Base-by-base conservation (phyloP, 129 eudicot species). In the Centaurea solstitialis region DNA sequence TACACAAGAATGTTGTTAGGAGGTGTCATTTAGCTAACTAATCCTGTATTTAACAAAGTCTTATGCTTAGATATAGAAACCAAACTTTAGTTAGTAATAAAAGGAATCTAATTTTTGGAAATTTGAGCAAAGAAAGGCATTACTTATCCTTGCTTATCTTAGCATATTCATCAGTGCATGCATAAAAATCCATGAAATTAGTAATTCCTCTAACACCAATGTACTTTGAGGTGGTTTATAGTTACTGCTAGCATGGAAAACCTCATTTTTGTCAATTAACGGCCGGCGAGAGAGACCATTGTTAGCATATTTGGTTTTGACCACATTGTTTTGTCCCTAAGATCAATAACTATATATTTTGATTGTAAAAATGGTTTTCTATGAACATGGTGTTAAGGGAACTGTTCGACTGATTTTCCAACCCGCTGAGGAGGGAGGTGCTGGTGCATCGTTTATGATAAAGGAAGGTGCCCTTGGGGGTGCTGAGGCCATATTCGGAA, bases 351-450 rank as follows among this genome's bases (percentile, higher is more conserved):
- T 45, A 7, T 53, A 15, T n/a, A n/a, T 26, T 26, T 26, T 22
- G 17, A 9, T 13, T 72, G 59, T 18, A 72, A 72, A 38, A 38
- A 17, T 68, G 2, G 15, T 18, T 73, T 59, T 57, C 2, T 50
- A 13, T 40, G 24, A 78, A 65, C 20, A 6, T 40, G 71, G 22
- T 82, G 39, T 17, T 17, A 78, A 92, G 97, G 97, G 97, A 75
- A 91, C 97, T 26, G 98, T 92, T 45, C 83, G 87, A 72, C 87
- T 94, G 79, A 82, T 94, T 39, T 94, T 94, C 83, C 98, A 94
- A 86, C 97, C 98, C 9, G 98, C 96, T 11, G 97, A 94, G 78
- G 98, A 94, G 80, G 96, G 97, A 70, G 97, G 98, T 73, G 96
- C 92, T 2, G 97, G 98, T 41, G 94, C 98, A 66, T 82, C 90